Conservation (phyloP, 768 basidiomycete species). For the Pisolithus tinctorius region DNA sequence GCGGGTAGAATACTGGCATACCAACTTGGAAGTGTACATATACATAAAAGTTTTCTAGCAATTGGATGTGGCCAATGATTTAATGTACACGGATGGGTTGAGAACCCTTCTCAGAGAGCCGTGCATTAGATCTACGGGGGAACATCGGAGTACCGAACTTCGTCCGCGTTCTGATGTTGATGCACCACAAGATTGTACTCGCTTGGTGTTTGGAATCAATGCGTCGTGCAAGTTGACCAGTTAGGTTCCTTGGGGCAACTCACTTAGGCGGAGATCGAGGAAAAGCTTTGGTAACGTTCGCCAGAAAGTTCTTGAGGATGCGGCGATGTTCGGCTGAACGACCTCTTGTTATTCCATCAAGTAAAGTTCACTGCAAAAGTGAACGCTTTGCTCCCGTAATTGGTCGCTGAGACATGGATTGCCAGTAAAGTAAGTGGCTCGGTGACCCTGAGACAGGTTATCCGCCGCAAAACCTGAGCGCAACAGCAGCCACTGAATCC, state of each 20-base stretch:
- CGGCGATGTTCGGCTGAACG: slow-evolving; percentile 1
- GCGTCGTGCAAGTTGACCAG: too few relatives aligned
- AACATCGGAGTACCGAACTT: too few relatives aligned
- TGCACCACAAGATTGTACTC: too few relatives aligned
- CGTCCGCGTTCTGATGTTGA: too few relatives aligned
- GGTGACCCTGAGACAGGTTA: neutral
- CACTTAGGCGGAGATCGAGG: too few relatives aligned
- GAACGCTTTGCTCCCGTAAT: neutral
- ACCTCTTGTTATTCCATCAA: neutral
- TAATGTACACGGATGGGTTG: neutral
- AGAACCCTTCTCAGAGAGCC: neutral
- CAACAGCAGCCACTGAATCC: neutral
- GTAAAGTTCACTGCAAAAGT: neutral
- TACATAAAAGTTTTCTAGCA: too few relatives aligned
- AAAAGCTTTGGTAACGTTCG: neutral
- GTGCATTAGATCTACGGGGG: too few relatives aligned
- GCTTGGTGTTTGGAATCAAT: too few relatives aligned
- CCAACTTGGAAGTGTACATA: too few relatives aligned
- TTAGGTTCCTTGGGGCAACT: too few relatives aligned
- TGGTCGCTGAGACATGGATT: neutral
- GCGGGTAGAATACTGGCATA: too few relatives aligned
- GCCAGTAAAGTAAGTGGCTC: neutral
- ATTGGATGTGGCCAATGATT: too few relatives aligned
- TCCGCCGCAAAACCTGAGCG: neutral
- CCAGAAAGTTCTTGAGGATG: slow-evolving; percentile 2